Evolutionary conservation across 768 basidiomycete genomes (phyloP).

Genomic region (Serendipita sp.): DNA sequence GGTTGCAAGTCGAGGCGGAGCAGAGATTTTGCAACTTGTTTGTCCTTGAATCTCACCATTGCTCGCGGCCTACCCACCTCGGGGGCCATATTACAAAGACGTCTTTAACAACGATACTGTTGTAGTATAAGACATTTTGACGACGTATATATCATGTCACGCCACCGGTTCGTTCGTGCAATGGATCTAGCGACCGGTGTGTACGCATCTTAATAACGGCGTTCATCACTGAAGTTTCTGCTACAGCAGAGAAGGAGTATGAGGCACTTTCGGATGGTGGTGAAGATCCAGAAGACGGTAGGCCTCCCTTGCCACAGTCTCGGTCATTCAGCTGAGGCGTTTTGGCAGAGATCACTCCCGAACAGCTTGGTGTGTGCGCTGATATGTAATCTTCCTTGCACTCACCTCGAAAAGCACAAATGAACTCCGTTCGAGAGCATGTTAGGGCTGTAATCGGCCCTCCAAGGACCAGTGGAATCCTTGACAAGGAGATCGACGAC

Average conservation of each 20-base stretch:
- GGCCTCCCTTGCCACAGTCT: neutral
- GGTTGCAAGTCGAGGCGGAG: neutral
- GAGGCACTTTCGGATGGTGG: conserved; percentile 60
- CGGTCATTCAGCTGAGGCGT: neutral
- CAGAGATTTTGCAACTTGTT: neutral
- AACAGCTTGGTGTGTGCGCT: conserved; percentile 50
- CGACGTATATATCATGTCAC: conserved; percentile 47
- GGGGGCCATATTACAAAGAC: neutral
- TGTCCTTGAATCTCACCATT: neutral
- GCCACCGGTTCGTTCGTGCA: conserved; percentile 81
- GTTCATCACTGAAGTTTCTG: neutral
- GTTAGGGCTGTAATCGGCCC: conserved; percentile 54
- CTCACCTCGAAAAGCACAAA: conserved; percentile 23
- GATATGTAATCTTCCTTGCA: conserved; percentile 25
- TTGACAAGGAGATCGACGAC: conserved; percentile 62
- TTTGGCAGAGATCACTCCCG: conserved; percentile 47
- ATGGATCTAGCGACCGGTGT: conserved; percentile 39
- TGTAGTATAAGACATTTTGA: neutral
- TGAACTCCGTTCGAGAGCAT: conserved; percentile 54
- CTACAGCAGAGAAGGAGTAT: conserved; percentile 33
- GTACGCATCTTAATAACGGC: neutral
- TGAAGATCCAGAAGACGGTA: conserved; percentile 31
- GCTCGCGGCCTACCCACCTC: neutral
- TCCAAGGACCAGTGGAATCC: conserved; percentile 45
- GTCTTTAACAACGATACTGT: neutral